These are phyloP conservation scores for Escallonia herrerae DNA, from an alignment of 129 eudicot genomes.

Conservation along the genomic window DNA sequence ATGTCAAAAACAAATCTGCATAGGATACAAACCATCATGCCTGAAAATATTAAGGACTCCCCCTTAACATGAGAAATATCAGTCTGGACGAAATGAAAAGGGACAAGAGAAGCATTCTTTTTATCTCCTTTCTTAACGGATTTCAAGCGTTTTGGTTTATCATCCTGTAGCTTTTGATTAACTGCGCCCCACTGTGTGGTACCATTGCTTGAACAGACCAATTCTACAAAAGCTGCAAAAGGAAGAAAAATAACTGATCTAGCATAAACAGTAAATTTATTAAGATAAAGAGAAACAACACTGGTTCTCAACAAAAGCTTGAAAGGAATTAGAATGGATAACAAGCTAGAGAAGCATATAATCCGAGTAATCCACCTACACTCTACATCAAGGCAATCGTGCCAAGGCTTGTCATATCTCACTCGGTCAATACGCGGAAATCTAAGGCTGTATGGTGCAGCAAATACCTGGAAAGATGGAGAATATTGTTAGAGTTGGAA, in stretches of 20 bases:
- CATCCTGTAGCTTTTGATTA: constrained; percentile 30
- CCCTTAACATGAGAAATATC: constrained; percentile 78
- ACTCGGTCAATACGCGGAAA: constrained; percentile 93
- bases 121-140: constrained; percentile 46
- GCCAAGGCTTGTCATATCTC: constrained; percentile 97
- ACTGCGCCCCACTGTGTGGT: constrained; percentile 60
- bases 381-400: constrained; percentile 93
- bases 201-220: constrained; percentile 89
- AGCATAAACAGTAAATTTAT: background rate
- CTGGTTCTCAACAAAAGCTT: background rate
- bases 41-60: constrained; percentile 54
- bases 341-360: background rate
- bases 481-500: background rate
- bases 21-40: constrained; percentile 85
- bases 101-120: constrained; percentile 58
- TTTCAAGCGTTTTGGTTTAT: constrained; percentile 49
- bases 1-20: too few species aligned
- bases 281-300: too few species aligned
- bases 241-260: background rate
- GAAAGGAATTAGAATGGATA: too few species aligned
- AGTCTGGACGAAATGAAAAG: constrained; percentile 74
- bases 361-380: constrained; percentile 33
- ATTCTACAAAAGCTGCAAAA: constrained; percentile 77
- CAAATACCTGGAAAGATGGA: constrained; percentile 58
- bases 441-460: constrained; percentile 97